phyloP scores from a whole-genome alignment of 2,329 filamentous ascomycete species.

The Exophiala phaeomuriformis region DNA sequence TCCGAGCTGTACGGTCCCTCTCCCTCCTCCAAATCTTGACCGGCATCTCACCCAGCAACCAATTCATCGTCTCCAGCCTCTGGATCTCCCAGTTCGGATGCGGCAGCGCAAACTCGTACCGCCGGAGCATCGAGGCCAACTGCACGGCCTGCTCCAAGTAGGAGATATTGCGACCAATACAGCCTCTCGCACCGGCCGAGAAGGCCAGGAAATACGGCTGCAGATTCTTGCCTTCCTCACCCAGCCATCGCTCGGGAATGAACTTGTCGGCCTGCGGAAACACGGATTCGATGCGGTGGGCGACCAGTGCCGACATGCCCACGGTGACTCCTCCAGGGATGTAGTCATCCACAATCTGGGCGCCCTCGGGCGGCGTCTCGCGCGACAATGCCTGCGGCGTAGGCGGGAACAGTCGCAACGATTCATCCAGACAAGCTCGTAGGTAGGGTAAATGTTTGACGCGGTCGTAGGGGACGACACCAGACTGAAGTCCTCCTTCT shows the following conservation, averaged over 20 bases:
- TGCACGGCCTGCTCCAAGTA: slow-evolving; percentile 23
- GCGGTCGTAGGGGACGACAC: slow-evolving; percentile 44
- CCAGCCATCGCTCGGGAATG: slow-evolving; percentile 37
- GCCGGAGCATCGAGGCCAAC: slow-evolving; percentile 29
- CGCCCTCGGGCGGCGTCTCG: slow-evolving; percentile 41
- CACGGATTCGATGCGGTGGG: slow-evolving; percentile 35
- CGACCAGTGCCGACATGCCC: slow-evolving; percentile 38
- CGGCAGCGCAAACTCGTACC: slow-evolving; percentile 31
- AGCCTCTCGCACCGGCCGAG: slow-evolving; percentile 45
- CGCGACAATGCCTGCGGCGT: slow-evolving; percentile 41
- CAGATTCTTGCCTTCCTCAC: slow-evolving; percentile 47
- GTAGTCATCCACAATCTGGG: slow-evolving; percentile 40
- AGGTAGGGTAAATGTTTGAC: slow-evolving; percentile 48
- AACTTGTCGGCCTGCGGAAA: slow-evolving; percentile 37
- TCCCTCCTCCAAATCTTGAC: slow-evolving; percentile 30
- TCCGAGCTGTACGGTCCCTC: too few species aligned
- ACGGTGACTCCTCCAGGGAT: slow-evolving; percentile 38
- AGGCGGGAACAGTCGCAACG: slow-evolving; percentile 41
- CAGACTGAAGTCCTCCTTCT: slow-evolving; percentile 8
- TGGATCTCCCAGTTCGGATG: slow-evolving; percentile 28
- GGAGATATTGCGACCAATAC: slow-evolving; percentile 24
- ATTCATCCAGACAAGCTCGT: slow-evolving; percentile 47
- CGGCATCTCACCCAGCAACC: slow-evolving; percentile 28
- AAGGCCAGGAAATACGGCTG: slow-evolving; percentile 35
- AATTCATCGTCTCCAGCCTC: slow-evolving; percentile 30